These are phyloP conservation scores for Simmondsia chinensis DNA, from an alignment of 148 eudicot species.

Conservation along the genomic window DNA sequence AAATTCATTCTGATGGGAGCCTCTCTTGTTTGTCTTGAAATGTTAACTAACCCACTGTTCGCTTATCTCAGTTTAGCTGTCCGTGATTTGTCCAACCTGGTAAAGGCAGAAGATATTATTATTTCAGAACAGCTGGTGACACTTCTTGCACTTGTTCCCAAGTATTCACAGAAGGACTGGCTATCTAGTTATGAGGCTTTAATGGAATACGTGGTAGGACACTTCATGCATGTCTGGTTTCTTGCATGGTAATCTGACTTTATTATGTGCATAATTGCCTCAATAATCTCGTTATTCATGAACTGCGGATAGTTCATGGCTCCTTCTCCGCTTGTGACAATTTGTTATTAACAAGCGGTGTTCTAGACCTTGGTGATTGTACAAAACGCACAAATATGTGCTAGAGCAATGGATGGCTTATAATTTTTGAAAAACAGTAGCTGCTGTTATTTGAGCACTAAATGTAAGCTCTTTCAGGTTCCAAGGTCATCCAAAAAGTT, in stretches of 20 bases:
- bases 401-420: too few relatives aligned
- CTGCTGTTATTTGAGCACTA: slow-evolving; percentile 2
- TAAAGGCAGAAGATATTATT: slow-evolving; percentile 78
- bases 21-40: background rate
- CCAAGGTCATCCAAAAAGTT: slow-evolving; percentile 95
- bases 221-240: too few relatives aligned
- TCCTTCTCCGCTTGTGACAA: background rate
- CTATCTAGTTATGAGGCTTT: slow-evolving; percentile 86
- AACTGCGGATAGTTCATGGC: background rate
- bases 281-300: background rate
- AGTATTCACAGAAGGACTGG: slow-evolving; percentile 97
- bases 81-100: slow-evolving; percentile 85
- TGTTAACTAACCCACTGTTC: slow-evolving; percentile 14
- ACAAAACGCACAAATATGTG: too few relatives aligned
- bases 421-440: too few relatives aligned
- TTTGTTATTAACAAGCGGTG: background rate
- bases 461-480: slow-evolving; percentile 47
- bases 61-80: slow-evolving; percentile 77
- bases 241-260: too few relatives aligned
- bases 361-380: background rate
- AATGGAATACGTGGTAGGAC: slow-evolving; percentile 85
- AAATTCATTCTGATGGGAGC: background rate
- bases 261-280: background rate
- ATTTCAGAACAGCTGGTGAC: slow-evolving; percentile 85
- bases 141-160: slow-evolving; percentile 80